phyloP scores from a whole-genome alignment of 1,284 basidiomycete genomes.

The Termitomyces sp. region DNA sequence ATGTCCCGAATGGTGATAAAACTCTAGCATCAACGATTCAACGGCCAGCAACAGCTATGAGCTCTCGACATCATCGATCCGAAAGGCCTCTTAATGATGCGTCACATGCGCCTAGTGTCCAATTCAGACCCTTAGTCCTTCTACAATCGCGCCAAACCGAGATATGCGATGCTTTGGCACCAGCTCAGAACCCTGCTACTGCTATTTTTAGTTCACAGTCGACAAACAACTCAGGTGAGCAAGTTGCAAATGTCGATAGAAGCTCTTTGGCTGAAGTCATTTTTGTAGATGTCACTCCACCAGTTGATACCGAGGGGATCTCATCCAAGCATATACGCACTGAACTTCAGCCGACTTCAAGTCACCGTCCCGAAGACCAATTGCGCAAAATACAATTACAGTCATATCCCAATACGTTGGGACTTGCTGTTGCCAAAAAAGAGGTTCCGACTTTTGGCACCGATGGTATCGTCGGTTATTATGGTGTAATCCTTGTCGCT shows the following conservation, averaged over 20 bases:
- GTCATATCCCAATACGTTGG: not conserved
- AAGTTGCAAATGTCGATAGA: not conserved
- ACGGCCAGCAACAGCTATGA: conserved; percentile 13
- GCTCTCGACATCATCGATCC: conserved; percentile 7
- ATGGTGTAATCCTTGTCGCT: not conserved
- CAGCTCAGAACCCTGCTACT: not conserved
- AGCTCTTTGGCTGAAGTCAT: not conserved
- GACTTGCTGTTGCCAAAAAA: not conserved
- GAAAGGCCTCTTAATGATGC: conserved; percentile 2
- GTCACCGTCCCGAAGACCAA: not conserved
- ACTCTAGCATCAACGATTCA: conserved; percentile 4
- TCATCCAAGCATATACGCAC: not conserved
- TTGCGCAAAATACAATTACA: not conserved
- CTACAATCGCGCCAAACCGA: not conserved
- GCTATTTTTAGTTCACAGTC: not conserved
- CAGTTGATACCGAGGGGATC: not conserved
- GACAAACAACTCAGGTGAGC: not conserved
- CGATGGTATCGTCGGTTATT: not conserved
- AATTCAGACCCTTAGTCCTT: not conserved
- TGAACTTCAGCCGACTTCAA: not conserved
- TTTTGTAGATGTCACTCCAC: not conserved
- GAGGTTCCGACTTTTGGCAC: not conserved
- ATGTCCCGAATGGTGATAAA: conserved; percentile 4
- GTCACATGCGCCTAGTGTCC: not conserved
- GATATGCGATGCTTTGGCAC: not conserved